Conservation (phyloP, 2,329 filamentous ascomycete species). For the Claviceps paspali region DNA sequence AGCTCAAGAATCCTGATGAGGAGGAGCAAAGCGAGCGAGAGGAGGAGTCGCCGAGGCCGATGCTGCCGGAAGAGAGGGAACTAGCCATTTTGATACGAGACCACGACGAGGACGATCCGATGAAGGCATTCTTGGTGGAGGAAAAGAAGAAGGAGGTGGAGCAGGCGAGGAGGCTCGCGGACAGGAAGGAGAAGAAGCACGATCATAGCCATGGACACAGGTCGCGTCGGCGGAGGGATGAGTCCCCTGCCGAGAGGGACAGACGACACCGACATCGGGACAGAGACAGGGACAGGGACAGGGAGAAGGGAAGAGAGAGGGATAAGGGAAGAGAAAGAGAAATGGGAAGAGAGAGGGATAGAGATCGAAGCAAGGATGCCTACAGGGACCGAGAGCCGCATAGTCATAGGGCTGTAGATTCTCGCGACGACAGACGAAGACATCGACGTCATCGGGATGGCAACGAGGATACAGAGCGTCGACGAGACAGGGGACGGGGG, state of each 20-base stretch:
- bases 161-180: conserved; percentile 41
- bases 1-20: conserved; percentile 26
- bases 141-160: conserved; percentile 85
- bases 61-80: conserved; percentile 71
- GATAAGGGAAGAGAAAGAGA: no score
- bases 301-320: conserved; percentile 9
- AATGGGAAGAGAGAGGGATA: conserved; percentile 8
- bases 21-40: conserved; percentile 32
- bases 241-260: conserved; percentile 15
- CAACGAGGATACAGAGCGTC: conserved; percentile 9
- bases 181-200: conserved; percentile 32
- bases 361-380: conserved; percentile 8
- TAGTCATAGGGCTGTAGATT: neutral
- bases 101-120: conserved; percentile 91
- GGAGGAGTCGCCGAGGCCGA: conserved; percentile 37
- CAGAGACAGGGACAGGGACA: conserved; percentile 12
- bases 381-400: conserved; percentile 7
- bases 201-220: conserved; percentile 23
- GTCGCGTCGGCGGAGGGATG: conserved; percentile 15
- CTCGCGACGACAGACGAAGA: conserved; percentile 12
- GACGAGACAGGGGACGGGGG: neutral
- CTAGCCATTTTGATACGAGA: conserved; percentile 58
- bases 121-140: conserved; percentile 81
- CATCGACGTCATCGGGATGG: conserved; percentile 12
- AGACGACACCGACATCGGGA: conserved; percentile 10